Percentiles rank a stretch among this genome's conserved stretches.
These are phyloP conservation scores for Pythium apleroticum DNA, from an alignment of 352 stramenopile genomes.

Conservation along the genomic window DNA sequence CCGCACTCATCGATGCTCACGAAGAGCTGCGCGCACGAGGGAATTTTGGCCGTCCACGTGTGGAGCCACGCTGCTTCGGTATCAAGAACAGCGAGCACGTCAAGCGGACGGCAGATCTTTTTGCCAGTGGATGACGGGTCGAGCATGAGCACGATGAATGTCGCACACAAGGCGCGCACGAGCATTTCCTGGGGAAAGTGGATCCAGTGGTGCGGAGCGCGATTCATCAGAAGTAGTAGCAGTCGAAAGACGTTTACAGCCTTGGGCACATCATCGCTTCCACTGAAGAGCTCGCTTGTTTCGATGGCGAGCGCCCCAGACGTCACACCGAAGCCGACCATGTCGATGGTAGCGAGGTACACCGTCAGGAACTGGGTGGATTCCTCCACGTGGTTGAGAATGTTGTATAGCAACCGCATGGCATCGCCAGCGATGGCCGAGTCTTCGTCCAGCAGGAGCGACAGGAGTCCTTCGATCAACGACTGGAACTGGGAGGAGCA, in stretches of 20 bases:
- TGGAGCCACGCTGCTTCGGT: slow-evolving; percentile 41
- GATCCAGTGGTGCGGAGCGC: slow-evolving; percentile 50
- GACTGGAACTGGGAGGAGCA: slow-evolving; percentile 38
- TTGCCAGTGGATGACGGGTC: slow-evolving; percentile 36
- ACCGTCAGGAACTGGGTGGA: slow-evolving; percentile 46
- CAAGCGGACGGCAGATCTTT: slow-evolving; percentile 29
- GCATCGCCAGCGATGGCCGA: slow-evolving; percentile 12
- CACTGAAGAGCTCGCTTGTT: slow-evolving; percentile 16
- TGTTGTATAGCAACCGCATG: slow-evolving; percentile 38
- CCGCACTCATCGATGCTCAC: slow-evolving; percentile 22
- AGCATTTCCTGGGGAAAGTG: slow-evolving; percentile 51
- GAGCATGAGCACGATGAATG: slow-evolving; percentile 45
- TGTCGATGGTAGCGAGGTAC: slow-evolving; percentile 51
- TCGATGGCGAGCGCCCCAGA: slow-evolving; percentile 32
- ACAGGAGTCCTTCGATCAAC: slow-evolving; percentile 31
- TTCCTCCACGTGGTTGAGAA: slow-evolving; percentile 51
- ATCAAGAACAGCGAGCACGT: slow-evolving; percentile 38
- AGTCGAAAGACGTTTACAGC: slow-evolving; percentile 48
- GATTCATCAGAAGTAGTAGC: slow-evolving; percentile 35
- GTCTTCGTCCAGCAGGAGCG: slow-evolving; percentile 36
- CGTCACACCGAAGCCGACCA: slow-evolving; percentile 32
- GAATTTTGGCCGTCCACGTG: slow-evolving; percentile 46
- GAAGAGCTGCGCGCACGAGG: slow-evolving; percentile 40
- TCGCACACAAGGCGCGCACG: slow-evolving; percentile 39
- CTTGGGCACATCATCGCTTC: slow-evolving; percentile 8